Conservation (phyloP, 345 rosid species). For the Fremontodendron californicum region DNA sequence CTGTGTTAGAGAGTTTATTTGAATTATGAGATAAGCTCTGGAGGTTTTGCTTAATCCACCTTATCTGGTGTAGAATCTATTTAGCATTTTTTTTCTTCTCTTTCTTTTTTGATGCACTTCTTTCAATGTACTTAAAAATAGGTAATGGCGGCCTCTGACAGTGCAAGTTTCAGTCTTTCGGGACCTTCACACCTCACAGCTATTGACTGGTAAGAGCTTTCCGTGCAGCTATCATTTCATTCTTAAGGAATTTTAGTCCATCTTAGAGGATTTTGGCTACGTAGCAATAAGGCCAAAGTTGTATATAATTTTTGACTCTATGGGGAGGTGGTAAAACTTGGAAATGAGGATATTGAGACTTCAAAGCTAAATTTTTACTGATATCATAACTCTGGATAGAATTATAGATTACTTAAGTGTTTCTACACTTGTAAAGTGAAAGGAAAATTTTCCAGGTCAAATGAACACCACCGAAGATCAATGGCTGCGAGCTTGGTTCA, state of each 20-base stretch:
- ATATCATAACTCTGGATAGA: too few species aligned
- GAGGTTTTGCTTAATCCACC: too few species aligned
- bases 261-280: neutral
- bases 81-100: neutral
- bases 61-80: too few species aligned
- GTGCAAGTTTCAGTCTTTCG: conserved; percentile 40
- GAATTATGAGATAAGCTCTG: too few species aligned
- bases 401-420: too few species aligned
- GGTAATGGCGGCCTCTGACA: conserved; percentile 24
- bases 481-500: conserved; percentile 62
- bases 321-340: too few species aligned
- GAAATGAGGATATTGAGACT: too few species aligned
- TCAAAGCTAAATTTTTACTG: too few species aligned
- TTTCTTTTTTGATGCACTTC: neutral
- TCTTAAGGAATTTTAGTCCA: neutral
- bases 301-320: too few species aligned
- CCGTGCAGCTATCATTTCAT: neutral
- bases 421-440: too few species aligned
- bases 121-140: neutral
- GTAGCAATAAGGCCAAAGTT: too few species aligned
- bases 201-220: conserved; percentile 53
- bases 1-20: too few species aligned
- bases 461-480: conserved; percentile 50
- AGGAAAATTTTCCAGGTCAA: conserved; percentile 39
- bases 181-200: conserved; percentile 52